phyloP scores from a whole-genome alignment of 768 basidiomycete species.

The Termitomyces sp. region DNA sequence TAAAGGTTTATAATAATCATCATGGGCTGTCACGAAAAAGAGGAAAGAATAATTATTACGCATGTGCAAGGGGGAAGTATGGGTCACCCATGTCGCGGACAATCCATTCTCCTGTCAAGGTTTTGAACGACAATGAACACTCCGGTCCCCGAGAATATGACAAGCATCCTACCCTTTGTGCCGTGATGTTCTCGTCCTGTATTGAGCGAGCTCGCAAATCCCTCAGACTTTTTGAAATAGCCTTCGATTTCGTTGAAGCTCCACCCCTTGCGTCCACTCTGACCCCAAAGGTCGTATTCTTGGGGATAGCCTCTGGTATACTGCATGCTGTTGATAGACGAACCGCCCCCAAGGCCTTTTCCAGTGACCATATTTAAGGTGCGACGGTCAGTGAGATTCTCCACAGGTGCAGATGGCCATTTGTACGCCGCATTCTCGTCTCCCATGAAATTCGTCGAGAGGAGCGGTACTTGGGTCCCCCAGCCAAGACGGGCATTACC shows the following conservation, averaged over 20 bases:
- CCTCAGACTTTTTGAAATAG: conserved; percentile 22
- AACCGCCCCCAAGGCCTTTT: conserved; percentile 24
- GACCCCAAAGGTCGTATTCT: conserved; percentile 23
- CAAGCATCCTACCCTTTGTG: background rate
- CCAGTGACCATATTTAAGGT: conserved; percentile 16
- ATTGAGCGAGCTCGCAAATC: background rate
- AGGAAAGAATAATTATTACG: background rate
- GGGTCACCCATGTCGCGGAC: conserved; percentile 4
- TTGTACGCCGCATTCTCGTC: conserved; percentile 2
- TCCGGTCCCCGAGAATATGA: background rate
- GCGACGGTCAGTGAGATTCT: background rate
- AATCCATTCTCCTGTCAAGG: conserved; percentile 2
- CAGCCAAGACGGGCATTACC: conserved; percentile 4
- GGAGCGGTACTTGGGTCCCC: conserved; percentile 3
- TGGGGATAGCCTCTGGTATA: conserved; percentile 23
- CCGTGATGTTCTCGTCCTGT: background rate
- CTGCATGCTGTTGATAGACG: conserved; percentile 22
- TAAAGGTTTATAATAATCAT: background rate
- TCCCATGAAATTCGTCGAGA: conserved; percentile 7
- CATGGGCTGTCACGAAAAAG: background rate
- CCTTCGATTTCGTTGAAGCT: conserved; percentile 19
- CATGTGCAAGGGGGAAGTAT: conserved; percentile 2
- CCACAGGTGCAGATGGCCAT: conserved; percentile 4
- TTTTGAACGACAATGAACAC: background rate
- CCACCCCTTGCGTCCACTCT: conserved; percentile 20